These are phyloP conservation scores for Trametes gibbosa DNA, from an alignment of 768 basidiomycete genomes.

Conservation along the genomic window DNA sequence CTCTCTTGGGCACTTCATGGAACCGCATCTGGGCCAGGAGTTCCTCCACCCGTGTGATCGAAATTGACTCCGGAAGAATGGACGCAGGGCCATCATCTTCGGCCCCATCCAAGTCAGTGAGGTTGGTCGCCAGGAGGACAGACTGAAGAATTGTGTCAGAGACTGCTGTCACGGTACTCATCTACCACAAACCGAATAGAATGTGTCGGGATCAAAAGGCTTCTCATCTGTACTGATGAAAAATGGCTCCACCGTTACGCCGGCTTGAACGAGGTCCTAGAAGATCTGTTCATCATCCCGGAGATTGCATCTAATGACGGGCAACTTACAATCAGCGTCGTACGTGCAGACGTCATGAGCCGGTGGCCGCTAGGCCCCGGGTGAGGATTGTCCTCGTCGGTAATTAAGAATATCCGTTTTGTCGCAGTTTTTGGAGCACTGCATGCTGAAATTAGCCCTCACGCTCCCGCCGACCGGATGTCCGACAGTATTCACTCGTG, in stretches of 20 bases:
- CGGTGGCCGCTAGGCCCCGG: slow-evolving; percentile 53
- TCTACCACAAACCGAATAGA: slow-evolving; percentile 63
- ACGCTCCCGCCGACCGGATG: too few relatives aligned
- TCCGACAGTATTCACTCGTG: slow-evolving; percentile 59
- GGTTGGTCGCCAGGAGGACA: slow-evolving; percentile 52
- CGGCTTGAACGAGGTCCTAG: slow-evolving; percentile 80
- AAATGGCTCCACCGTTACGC: slow-evolving; percentile 81
- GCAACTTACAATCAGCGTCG: slow-evolving; percentile 57
- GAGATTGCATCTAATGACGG: background rate
- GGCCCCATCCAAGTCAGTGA: slow-evolving; percentile 49
- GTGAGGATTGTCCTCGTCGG: slow-evolving; percentile 82
- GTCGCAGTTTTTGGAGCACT: slow-evolving; percentile 86
- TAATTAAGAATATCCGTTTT: slow-evolving; percentile 93
- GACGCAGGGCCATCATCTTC: slow-evolving; percentile 32
- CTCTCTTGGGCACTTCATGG: slow-evolving; percentile 79
- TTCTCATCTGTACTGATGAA: slow-evolving; percentile 74
- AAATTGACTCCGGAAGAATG: slow-evolving; percentile 65
- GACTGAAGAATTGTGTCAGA: slow-evolving; percentile 39
- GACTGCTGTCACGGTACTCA: background rate
- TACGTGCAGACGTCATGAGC: slow-evolving; percentile 64
- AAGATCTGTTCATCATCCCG: background rate
- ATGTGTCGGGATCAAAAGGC: slow-evolving; percentile 69
- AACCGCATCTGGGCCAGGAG: slow-evolving; percentile 78
- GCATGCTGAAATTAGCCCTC: background rate
- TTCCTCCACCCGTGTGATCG: slow-evolving; percentile 75